Evolutionary conservation across 73 alveolate species (phyloP).

Genomic region (Breviolum minutum): DNA sequence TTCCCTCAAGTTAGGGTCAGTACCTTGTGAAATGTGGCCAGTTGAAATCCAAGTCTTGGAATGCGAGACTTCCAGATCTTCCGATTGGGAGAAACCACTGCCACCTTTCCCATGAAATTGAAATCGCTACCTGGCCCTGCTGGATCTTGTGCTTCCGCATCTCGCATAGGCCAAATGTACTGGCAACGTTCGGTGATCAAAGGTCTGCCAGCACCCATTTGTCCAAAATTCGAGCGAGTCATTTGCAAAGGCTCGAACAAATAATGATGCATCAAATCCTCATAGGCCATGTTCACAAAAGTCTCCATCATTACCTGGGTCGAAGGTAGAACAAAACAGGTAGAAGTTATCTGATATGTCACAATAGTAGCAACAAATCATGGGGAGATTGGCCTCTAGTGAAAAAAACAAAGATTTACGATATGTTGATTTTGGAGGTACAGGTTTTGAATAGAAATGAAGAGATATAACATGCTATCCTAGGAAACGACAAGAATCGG

Average conservation of each 20-base stretch:
- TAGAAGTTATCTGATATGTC: too few relatives aligned
- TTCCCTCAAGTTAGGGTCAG: too few relatives aligned
- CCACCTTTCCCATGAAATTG: not conserved
- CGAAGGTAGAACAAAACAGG: too few relatives aligned
- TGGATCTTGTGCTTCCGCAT: not conserved
- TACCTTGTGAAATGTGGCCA: not conserved
- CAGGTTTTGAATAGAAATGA: too few relatives aligned
- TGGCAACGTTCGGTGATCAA: not conserved
- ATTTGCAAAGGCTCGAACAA: not conserved
- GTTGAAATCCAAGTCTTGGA: not conserved
- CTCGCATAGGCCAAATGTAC: not conserved
- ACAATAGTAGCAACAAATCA: too few relatives aligned
- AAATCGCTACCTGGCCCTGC: not conserved
- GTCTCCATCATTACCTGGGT: constrained; percentile 47
- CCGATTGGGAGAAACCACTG: not conserved
- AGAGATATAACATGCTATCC: too few relatives aligned
- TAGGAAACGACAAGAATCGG: too few relatives aligned
- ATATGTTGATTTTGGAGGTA: too few relatives aligned
- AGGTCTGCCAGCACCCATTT: not conserved
- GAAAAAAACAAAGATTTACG: too few relatives aligned
- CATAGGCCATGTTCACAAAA: constrained; percentile 16
- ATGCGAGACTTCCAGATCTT: not conserved
- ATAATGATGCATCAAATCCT: constrained; percentile 23
- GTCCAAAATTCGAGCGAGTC: not conserved
- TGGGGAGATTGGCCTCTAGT: too few relatives aligned